Base-by-base conservation (phyloP, 1,284 basidiomycete species). In the Sporisorium sorghi region DNA sequence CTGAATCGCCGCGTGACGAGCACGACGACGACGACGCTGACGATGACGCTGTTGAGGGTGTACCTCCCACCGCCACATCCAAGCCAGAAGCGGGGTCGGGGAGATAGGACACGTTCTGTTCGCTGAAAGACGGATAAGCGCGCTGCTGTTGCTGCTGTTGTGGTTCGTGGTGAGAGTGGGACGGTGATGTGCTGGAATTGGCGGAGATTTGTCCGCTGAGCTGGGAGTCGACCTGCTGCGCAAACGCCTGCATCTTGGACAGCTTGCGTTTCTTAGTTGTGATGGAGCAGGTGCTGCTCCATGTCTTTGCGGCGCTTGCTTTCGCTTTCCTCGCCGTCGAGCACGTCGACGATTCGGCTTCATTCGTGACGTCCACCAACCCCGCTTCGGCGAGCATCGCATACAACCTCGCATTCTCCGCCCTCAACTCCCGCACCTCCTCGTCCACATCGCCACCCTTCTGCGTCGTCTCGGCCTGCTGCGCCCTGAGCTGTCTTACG, bases 231-330 rank as follows among this genome's bases (percentile, higher is more conserved):
- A 69, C 17, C 9, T 70, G 57, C 11, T 42, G 35, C 2, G 58
- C 69, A 21, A 64, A 73, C 10, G 57, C 60, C 14, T 68, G 60
- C 42, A 66, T 46, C 42, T 57, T 49, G 3, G 43, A 55, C 32
- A 73, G 17, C 24, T 50, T 63, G 6, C 58, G 46, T 28, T 58
- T 64, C 61, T 73, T 67, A 2, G 50, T 50, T 8, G 58, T 67
- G 40, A 73, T 68, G 19, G 53, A 64, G 12, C 44, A 53, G 0
- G 63, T 73, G 21, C 30, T 39, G 43, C 47, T 63, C 70, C 70
- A 73, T 0, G 40, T 37, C 24, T 30, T 32, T 3, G 23, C 54
- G 1, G 17, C 19, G 10, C 33, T n/a, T 21, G 8, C 28, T 9
- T 10, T 40, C 10, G 37, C 37, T 14, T 9, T 19, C 44, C 24